Percentiles rank a stretch among this genome's conserved stretches.
Conservation (phyloP, 257 asterid genomes). For the Parsonsia alboflavescens region DNA sequence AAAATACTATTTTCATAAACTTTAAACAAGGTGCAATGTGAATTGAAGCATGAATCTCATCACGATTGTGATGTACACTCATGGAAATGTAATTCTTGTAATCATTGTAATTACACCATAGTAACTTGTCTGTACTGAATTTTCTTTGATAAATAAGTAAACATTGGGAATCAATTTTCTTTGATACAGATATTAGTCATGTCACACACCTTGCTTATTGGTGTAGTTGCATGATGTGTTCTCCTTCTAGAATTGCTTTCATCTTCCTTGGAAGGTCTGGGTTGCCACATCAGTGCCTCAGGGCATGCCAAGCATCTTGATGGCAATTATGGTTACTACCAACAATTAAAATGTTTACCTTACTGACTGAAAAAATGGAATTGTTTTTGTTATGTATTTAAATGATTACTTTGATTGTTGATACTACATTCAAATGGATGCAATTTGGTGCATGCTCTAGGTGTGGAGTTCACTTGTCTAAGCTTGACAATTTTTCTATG, state of each 20-base stretch:
- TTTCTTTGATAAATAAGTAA: neutral
- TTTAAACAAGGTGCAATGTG: too few species aligned
- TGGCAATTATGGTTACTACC: neutral
- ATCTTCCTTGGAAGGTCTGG: neutral
- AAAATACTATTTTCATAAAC: too few species aligned
- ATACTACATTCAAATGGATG: neutral
- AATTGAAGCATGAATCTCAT: too few species aligned
- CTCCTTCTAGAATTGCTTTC: neutral
- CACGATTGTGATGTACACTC: too few species aligned
- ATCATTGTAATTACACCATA: too few species aligned
- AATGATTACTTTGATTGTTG: neutral
- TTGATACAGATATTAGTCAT: neutral
- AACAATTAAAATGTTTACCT: neutral
- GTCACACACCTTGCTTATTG: neutral
- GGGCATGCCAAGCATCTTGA: neutral
- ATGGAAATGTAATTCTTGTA: too few species aligned
- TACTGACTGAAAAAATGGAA: neutral
- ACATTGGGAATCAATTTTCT: neutral
- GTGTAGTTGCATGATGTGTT: neutral
- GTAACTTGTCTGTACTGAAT: too few species aligned
- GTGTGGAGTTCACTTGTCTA: neutral
- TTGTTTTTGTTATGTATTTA: neutral
- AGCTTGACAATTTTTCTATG: slow-evolving; percentile 8
- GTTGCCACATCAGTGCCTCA: neutral
- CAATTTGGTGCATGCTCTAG: neutral